Evolutionary conservation across 345 rosid species (phyloP), one percentile per base, ranked within the genome.

Genomic region (Geranium brycei): DNA sequence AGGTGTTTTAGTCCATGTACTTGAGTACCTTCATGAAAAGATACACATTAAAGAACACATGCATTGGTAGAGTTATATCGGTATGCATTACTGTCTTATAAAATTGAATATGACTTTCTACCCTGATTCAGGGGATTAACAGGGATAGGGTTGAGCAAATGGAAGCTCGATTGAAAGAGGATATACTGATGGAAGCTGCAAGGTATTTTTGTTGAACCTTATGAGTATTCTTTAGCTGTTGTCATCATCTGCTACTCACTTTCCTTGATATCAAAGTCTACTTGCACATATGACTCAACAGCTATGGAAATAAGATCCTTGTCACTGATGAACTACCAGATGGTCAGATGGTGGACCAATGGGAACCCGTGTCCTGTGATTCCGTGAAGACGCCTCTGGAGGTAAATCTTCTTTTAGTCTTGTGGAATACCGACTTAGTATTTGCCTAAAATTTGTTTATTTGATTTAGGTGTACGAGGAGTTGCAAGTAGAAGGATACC

Each of bases 271-370:
- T 56, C 64, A 64, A 47, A 62, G 66, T 64, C 64, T 31, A 32
- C 57, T 73, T 65, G 65, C 47, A 41, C 58, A 69, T 71, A 70
- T 78, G 71, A 66, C 72, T 12, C 80, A 62, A 65, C 91, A 93
- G 97, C 76, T 93, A 86, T 76, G 97, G 91, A 69, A 87, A 89
- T 79, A 93, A 93, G 83, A 89, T 93, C 80, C 97, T 89, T 68
- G 99, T 93, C 75, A 93, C 95, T 56, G 97, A 89, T 83, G 99
- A 93, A 81, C 86, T 93, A 64, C 95, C 99, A 55, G 91, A 87
- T 83, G 96, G 96, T 79, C 97, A 87, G 80, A 87, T 89, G 90
- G 99, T 89, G 66, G 99, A 93, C 77, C 99, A 87, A 57, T 93
- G 97, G 97, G 99, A 89, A 79, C 89, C 91, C 56, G 95, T 93